These are phyloP conservation scores for Debaryomyces fabryi DNA, from an alignment of 1,139 yeast species.

Conservation along the genomic window DNA sequence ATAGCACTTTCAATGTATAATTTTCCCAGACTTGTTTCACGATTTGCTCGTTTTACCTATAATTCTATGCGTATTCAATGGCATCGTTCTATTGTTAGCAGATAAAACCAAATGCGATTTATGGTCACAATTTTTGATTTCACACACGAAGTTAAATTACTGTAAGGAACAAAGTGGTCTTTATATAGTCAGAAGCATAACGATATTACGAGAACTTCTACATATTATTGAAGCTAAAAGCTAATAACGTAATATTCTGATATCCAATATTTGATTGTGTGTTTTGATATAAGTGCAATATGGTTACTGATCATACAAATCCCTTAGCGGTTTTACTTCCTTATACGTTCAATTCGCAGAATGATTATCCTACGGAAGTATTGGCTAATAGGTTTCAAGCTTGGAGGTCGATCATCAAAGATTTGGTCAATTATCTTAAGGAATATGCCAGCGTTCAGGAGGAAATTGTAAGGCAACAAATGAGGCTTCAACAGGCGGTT, in stretches of 20 bases:
- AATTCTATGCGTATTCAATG: not conserved
- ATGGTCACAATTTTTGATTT: not conserved
- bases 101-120: not conserved
- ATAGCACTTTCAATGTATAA: not conserved
- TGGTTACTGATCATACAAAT: constrained; percentile 29
- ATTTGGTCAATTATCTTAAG: constrained; percentile 70
- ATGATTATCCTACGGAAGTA: constrained; percentile 76
- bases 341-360: constrained; percentile 31
- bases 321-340: constrained; percentile 45
- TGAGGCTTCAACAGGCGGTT: constrained; percentile 79
- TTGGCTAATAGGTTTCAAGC: constrained; percentile 81
- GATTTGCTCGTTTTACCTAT: not conserved
- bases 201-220: not conserved
- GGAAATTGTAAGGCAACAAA: constrained; percentile 81
- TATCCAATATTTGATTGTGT: not conserved
- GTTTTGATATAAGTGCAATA: constrained; percentile 1
- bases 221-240: not conserved
- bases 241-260: not conserved
- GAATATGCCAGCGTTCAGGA: constrained; percentile 87
- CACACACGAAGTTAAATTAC: not conserved
- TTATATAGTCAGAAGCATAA: not conserved
- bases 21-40: not conserved
- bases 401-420: constrained; percentile 81
- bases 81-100: not conserved
- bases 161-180: not conserved